Evolutionary conservation across 2,329 filamentous ascomycete genomes (phyloP).

Genomic region (Talaromyces amestolkiae): DNA sequence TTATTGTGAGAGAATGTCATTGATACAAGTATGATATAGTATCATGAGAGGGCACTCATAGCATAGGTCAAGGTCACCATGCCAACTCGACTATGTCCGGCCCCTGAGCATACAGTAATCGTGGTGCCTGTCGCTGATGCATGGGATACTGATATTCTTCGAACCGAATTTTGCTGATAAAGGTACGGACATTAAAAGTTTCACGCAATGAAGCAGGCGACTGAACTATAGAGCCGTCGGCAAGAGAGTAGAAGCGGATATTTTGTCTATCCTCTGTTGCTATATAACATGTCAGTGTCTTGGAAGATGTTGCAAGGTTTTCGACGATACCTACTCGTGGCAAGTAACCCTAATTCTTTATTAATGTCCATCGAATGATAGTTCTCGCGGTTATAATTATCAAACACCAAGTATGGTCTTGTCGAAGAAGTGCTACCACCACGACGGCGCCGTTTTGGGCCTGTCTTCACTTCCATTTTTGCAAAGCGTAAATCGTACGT

Average conservation of each 20-base stretch:
- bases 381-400: slow-evolving; percentile 29
- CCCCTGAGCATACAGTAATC: slow-evolving; percentile 35
- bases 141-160: slow-evolving; percentile 28
- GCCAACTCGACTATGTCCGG: slow-evolving; percentile 38
- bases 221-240: slow-evolving; percentile 33
- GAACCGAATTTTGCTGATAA: slow-evolving; percentile 35
- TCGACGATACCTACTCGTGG: slow-evolving; percentile 31
- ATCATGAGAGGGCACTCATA: background rate
- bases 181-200: slow-evolving; percentile 23
- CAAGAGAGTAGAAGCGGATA: slow-evolving; percentile 40
- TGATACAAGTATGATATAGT: background rate
- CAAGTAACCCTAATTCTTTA: slow-evolving; percentile 38
- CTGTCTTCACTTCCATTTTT: slow-evolving; percentile 22
- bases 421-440: slow-evolving; percentile 32
- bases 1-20: background rate
- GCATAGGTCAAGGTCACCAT: slow-evolving; percentile 27
- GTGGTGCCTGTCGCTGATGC: slow-evolving; percentile 32
- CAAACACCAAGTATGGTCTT: slow-evolving; percentile 38
- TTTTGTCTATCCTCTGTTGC: slow-evolving; percentile 32
- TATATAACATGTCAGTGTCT: slow-evolving; percentile 18
- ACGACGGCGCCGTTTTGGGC: slow-evolving; percentile 29
- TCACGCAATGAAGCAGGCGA: slow-evolving; percentile 28
- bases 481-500: slow-evolving; percentile 44
- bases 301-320: background rate
- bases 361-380: slow-evolving; percentile 39